These are phyloP conservation scores for Cylindrotheca fusiformis DNA, from an alignment of 108 stramenopile genomes.

Conservation along the genomic window DNA sequence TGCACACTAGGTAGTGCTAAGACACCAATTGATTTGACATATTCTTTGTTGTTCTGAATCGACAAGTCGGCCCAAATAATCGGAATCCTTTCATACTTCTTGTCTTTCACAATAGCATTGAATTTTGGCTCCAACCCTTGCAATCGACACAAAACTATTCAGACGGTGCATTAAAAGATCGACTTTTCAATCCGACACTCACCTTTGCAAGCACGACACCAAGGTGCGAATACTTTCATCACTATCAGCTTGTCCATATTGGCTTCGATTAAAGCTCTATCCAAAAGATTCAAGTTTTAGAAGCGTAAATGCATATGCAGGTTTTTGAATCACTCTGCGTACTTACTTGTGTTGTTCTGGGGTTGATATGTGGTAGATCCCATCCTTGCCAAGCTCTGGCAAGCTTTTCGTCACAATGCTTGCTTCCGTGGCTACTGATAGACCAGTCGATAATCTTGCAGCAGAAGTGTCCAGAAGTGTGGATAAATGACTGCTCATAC, in stretches of 20 bases:
- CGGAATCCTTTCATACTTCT: conserved; percentile 51
- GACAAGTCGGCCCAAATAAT: conserved; percentile 64
- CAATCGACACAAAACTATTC: too few species aligned
- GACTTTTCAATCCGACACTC: too few species aligned
- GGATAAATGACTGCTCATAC: not conserved
- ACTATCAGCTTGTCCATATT: conserved; percentile 74
- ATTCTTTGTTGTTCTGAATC: conserved; percentile 80
- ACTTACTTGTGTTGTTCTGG: conserved; percentile 46
- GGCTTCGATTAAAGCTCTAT: conserved; percentile 43
- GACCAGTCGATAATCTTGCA: not conserved
- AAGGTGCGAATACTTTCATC: conserved; percentile 85
- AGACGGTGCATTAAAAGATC: too few species aligned
- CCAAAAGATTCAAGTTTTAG: too few species aligned
- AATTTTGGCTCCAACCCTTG: conserved; percentile 86
- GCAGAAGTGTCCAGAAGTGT: not conserved
- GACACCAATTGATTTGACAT: conserved; percentile 69
- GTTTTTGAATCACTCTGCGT: not conserved
- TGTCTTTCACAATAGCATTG: conserved; percentile 56
- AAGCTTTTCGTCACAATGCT: conserved; percentile 6
- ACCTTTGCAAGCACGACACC: conserved; percentile 64
- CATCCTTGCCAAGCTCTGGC: conserved; percentile 38
- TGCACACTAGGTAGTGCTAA: conserved; percentile 78
- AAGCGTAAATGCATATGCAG: not conserved
- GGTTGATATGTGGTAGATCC: conserved; percentile 38
- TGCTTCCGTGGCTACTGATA: not conserved